Evolutionary conservation across 495 filamentous ascomycete species (phyloP), one percentile per base, ranked within the genome.

Genomic region (Pseudevernia furfuracea): DNA sequence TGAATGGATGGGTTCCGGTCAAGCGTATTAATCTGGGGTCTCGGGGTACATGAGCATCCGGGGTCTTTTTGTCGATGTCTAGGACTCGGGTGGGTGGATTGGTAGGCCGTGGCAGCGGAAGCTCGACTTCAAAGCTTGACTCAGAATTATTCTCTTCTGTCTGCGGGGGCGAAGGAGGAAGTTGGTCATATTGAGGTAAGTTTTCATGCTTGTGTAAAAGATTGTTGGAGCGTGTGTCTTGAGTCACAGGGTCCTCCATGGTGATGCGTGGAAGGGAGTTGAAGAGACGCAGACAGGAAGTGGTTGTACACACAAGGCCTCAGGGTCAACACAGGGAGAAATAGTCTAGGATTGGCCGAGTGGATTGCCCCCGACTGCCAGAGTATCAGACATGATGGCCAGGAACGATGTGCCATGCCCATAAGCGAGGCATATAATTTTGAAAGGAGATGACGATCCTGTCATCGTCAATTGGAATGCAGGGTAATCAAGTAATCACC

Each of bases 1-100:
- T 97, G 77, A 96, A 96, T 5, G 93, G 93, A 76, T 97, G 93
- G 43, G 90, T 82, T 46, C 93, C 92, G 25, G 93, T 97, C 58
- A 97, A 77, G 49, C 93, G 81, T 66, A 97, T 95, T 43, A 97
- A 77, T 36, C 93, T 82, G 7, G 90, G 83, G 76, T 97, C 93
- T 66, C 93, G 80, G 19, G 89, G 82, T n/a, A 96, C 89, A 80
- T 94, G 90, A 56, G 75, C 77, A 71, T 97, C 93, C 19, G 91
- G 92, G 0, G 93, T 97, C 46, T 87, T 86, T 62, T 88, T 78
- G 70, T 97, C 93, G 69, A 89, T 70, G 43, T 85, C 80, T 11
- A 96, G 79, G 21, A 95, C 82, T 46, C 82, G 76, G 52, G 80
- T 85, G 19, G 85, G 86, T 41, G 74, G 68, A 57, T 74, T 80